phyloP scores from a whole-genome alignment of 495 filamentous ascomycete species.

The Tuber aestivum region DNA sequence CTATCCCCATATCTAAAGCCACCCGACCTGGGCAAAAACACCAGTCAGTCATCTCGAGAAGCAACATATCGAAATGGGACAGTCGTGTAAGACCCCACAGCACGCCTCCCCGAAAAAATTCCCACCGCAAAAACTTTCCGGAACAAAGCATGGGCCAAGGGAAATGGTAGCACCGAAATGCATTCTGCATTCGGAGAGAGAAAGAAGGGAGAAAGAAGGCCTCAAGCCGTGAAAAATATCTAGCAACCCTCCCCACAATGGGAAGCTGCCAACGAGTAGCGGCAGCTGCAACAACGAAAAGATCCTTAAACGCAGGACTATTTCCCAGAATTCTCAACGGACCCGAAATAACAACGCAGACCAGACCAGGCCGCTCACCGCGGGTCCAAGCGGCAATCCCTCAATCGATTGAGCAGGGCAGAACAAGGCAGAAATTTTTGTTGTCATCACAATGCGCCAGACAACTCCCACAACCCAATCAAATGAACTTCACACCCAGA shows the following conservation, averaged over 20 bases:
- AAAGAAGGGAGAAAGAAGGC: not conserved
- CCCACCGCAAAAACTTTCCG: not conserved
- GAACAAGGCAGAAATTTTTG: not conserved
- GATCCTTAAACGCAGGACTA: not conserved
- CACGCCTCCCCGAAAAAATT: not conserved
- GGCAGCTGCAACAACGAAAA: not conserved
- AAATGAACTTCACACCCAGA: not conserved
- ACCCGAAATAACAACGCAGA: not conserved
- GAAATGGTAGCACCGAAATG: not conserved
- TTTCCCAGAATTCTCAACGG: not conserved
- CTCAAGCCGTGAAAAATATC: constrained; percentile 1
- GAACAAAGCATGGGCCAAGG: not conserved
- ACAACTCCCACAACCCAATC: not conserved
- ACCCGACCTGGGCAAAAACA: not conserved
- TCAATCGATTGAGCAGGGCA: not conserved
- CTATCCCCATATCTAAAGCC: not conserved
- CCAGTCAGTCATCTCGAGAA: not conserved
- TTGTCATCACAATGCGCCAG: not conserved
- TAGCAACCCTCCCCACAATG: not conserved
- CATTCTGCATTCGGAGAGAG: not conserved
- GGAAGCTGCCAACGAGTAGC: not conserved
- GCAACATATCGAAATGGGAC: not conserved
- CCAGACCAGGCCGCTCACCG: not conserved
- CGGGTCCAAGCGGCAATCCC: not conserved
- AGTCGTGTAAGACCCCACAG: not conserved